Percentiles rank a stretch among this genome's conserved stretches.
Evolutionary conservation across 2,329 filamentous ascomycete genomes (phyloP).

Genomic region (Calonectria leucothoes): DNA sequence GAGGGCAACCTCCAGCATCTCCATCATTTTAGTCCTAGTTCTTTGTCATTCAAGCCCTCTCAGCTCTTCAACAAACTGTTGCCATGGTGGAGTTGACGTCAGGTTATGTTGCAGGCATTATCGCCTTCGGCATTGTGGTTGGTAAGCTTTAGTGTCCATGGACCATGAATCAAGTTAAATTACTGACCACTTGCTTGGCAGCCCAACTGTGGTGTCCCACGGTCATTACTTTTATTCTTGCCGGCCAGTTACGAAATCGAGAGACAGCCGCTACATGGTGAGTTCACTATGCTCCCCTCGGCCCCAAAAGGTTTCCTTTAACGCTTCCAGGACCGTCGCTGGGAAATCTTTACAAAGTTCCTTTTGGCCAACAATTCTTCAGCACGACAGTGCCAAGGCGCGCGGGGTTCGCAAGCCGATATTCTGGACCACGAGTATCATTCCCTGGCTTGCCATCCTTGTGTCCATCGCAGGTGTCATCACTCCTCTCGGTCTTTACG

Average conservation of each 20-base stretch:
- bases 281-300: no score
- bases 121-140: slow-evolving; percentile 34
- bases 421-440: slow-evolving; percentile 15
- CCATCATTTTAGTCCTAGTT: not conserved
- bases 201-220: slow-evolving; percentile 51
- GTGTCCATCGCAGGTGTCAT: slow-evolving; percentile 55
- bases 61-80: not conserved
- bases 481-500: slow-evolving; percentile 58
- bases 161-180: no score
- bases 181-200: slow-evolving; percentile 17
- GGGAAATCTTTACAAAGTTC: slow-evolving; percentile 49
- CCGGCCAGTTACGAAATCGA: slow-evolving; percentile 48
- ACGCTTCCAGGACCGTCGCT: slow-evolving; percentile 28
- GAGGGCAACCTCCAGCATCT: not conserved
- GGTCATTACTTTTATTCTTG: slow-evolving; percentile 49
- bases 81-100: slow-evolving; percentile 33
- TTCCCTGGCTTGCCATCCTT: slow-evolving; percentile 45
- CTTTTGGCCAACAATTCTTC: slow-evolving; percentile 55
- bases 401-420: slow-evolving; percentile 44
- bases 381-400: slow-evolving; percentile 48
- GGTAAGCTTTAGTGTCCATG: slow-evolving; percentile 19
- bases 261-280: slow-evolving; percentile 53
- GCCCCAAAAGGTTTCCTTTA: not conserved
- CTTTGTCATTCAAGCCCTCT: not conserved
- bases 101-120: slow-evolving; percentile 39